A percentile compares a stretch with the other conserved stretches of the same genome.
Evolutionary conservation across 192 early-diverging fungal genomes (phyloP).

Genomic region (Coemansia sp.): DNA sequence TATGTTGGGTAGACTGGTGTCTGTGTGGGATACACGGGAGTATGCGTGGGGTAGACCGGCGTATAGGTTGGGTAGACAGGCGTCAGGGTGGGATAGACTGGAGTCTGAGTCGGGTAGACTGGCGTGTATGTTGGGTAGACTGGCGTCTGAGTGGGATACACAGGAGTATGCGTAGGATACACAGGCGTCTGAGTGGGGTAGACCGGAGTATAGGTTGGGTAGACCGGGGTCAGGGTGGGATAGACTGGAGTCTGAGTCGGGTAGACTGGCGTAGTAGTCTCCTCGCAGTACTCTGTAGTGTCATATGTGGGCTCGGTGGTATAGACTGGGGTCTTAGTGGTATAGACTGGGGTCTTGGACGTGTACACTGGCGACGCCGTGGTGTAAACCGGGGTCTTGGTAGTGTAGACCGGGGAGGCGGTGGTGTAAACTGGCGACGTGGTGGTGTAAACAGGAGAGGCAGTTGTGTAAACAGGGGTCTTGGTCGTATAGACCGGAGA

Average conservation of each 20-base stretch:
- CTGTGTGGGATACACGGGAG: too few species aligned
- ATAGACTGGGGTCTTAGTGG: slow-evolving; percentile 11
- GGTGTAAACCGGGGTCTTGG: slow-evolving; percentile 7
- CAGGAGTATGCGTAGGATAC: too few species aligned
- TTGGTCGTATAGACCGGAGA: neutral
- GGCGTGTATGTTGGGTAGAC: neutral
- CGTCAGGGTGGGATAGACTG: neutral
- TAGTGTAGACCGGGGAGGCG: slow-evolving; percentile 14
- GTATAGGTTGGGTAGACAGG: neutral
- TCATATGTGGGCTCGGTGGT: slow-evolving; percentile 12
- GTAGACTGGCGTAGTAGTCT: neutral
- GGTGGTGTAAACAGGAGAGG: slow-evolving; percentile 7
- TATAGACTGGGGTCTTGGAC: slow-evolving; percentile 5
- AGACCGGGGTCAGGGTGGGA: neutral
- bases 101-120: neutral
- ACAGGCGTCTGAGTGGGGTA: too few species aligned
- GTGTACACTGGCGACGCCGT: neutral
- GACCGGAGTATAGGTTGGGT: too few species aligned
- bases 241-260: neutral
- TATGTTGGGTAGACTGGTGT: slow-evolving; percentile 4
- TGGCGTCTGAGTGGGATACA: neutral
- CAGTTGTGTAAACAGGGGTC: neutral
- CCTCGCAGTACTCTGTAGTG: slow-evolving; percentile 3
- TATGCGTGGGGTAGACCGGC: neutral
- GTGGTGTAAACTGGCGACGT: slow-evolving; percentile 9